These are phyloP conservation scores for Colletotrichum eremochloae DNA, from an alignment of 2,329 filamentous ascomycete species.

Conservation along the genomic window DNA sequence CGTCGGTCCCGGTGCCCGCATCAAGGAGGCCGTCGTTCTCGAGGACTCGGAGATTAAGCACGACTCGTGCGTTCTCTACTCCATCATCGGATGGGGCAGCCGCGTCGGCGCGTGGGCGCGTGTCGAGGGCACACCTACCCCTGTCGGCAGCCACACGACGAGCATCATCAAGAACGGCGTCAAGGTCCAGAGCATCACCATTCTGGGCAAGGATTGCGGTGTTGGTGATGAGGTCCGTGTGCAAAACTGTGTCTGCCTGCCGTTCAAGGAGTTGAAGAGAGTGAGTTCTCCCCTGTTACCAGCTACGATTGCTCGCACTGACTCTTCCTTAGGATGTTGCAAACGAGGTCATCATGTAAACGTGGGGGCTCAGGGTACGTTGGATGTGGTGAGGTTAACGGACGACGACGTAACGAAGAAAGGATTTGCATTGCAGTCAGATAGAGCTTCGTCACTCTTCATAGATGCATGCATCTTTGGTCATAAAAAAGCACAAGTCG, in stretches of 20 bases:
- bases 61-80: constrained; percentile 94
- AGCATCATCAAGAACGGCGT: constrained; percentile 98
- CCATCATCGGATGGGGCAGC: constrained; percentile 97
- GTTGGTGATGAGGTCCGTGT: constrained; percentile 95
- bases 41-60: constrained; percentile 97
- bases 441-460: constrained; percentile 36
- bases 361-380: not conserved
- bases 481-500: constrained; percentile 40
- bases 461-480: constrained; percentile 42
- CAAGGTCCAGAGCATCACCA: constrained; percentile 98
- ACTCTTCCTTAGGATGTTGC: constrained; percentile 75
- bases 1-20: constrained; percentile 87
- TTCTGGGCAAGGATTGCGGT: constrained; percentile 93
- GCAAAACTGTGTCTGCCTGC: constrained; percentile 97
- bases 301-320: constrained; percentile 43
- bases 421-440: constrained; percentile 33
- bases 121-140: constrained; percentile 94
- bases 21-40: constrained; percentile 96
- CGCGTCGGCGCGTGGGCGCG: constrained; percentile 97
- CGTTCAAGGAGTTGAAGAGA: constrained; percentile 97
- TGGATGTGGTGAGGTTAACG: constrained; percentile 9
- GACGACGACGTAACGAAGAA: constrained; percentile 41
- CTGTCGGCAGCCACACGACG: constrained; percentile 88
- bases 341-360: constrained; percentile 93
- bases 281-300: constrained; percentile 64